Evolutionary conservation across 257 asterid species (phyloP), one percentile per base, ranked within the genome.

Genomic region (Voacanga thouarsii): DNA sequence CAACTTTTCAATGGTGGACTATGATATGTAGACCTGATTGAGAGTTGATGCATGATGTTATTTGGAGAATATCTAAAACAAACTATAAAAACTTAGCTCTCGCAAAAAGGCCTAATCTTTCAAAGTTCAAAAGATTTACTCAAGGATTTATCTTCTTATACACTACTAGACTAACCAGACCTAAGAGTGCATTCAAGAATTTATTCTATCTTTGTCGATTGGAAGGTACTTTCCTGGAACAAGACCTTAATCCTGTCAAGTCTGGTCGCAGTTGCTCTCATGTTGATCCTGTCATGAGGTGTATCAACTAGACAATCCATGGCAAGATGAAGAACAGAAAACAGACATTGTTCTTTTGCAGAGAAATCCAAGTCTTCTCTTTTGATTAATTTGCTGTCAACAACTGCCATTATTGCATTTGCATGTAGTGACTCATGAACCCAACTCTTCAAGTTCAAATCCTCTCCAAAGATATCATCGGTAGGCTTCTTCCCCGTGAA

Each of bases 241-340:
- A 19, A 1, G 18, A 4, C 71, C 69, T 33, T 80, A 39, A 80
- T 80, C 65, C 39, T 75, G 15, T 68, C 72, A 23, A 80, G 71
- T 12, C 79, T 67, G 19, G 43, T 12, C 26, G 19, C 76, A 21
- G 47, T 68, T 24, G 75, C 65, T 56, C 76, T 66, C 75, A 69
- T 56, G 7, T 45, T 80, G 79, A 80, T 80, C 76, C 79, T 80
- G 41, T 75, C 65, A 30, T 56, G 72, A 19, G 83, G 83, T 47
- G 75, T 43, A 41, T 75, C 76, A 23, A 19, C n/a, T 72, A 80
- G 28, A 68, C 83, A 80, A 10, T 74, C 49, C 67, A 80, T 44
- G 23, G 76, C 83, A 26, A 74, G 45, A 26, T 45, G 56, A 65
- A 80, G 64, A 74, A 80, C 39, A 30, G 75, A 45, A 2, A 23